Base-by-base conservation (phyloP, 2,329 filamentous ascomycete species). In the Epichloe elymi region DNA sequence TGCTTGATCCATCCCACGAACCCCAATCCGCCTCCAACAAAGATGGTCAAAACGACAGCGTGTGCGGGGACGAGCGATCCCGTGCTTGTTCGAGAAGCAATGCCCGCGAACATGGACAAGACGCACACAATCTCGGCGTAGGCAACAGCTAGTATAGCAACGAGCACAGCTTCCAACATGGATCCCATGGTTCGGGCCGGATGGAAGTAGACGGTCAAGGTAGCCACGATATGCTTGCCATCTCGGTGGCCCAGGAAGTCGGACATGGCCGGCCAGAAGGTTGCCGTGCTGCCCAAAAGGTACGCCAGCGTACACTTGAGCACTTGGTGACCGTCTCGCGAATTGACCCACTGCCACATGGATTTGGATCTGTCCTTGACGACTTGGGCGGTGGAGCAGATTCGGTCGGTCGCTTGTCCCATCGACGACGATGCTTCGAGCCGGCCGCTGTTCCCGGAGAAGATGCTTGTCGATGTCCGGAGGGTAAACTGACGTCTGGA, bases 141-240 rank as follows among this genome's bases (percentile, higher is more conserved):
- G 38, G 82, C 67, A 54, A 95, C 87, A 2, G 89, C 90, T 36
- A 85, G 73, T 38, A 86, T 69, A 5, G 88, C 87, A 52, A 93
- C 81, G 36, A 90, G 69, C 11, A 85, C 78, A 3, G 89, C 90
- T 67, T 95, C 87, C 52, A 88, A 78, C 88, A 96, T 95, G 57
- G 86, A 93, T 1, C 91, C 91, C 26, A 83, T 79, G 17, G 88
- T 88, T 52, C 91, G 77, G 5, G 88, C 87, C 4, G 91, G 89
- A 65, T 96, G 89, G 61, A 96, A 97, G 63, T 95, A 97, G 11
- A 96, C 90, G 0, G 88, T 94, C 52, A 96, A 81, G 2, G 91
- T 96, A 35, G 89, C 89, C 48, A 95, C 88, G 62, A 95, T 83
- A 67, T 96, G 91, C 63, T 96, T 96, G 48, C 88, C 88, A 67